Percentiles rank a stretch among this genome's conserved stretches.
These are phyloP conservation scores for Lactarius vividus DNA, from an alignment of 768 basidiomycete species.

Conservation along the genomic window DNA sequence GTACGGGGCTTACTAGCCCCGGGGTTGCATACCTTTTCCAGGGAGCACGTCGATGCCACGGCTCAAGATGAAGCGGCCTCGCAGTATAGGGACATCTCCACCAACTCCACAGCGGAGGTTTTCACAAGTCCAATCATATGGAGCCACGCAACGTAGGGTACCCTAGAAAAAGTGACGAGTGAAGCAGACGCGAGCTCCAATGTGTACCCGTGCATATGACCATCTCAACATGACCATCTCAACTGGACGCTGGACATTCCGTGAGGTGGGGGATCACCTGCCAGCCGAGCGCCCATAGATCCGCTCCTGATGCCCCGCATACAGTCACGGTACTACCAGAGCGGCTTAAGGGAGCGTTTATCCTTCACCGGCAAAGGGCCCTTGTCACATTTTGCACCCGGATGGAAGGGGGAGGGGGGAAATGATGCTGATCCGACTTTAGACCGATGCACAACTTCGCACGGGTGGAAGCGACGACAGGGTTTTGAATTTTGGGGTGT, in stretches of 20 bases:
- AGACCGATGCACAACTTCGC: background rate
- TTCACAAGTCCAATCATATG: conserved; percentile 7
- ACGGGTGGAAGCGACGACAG: background rate
- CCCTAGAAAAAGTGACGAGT: background rate
- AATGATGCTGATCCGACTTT: background rate
- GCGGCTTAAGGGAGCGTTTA: background rate
- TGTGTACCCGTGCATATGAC: background rate
- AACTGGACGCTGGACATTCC: background rate
- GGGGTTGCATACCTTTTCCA: background rate
- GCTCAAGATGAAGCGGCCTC: background rate
- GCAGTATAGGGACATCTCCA: background rate
- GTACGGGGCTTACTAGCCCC: background rate
- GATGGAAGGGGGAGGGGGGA: background rate
- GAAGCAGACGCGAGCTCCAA: background rate
- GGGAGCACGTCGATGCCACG: background rate
- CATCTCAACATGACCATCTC: background rate
- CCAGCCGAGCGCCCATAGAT: background rate
- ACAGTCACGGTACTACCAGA: background rate
- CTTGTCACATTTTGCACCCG: background rate
- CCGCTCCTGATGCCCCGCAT: background rate
- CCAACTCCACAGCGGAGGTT: background rate
- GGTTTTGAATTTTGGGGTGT: background rate
- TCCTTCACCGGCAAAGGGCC: background rate
- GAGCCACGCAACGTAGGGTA: conserved; percentile 6
- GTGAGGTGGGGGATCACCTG: background rate